Evolutionary conservation across 306 rosid species (phyloP).

Genomic region (Sechiopsis laciniata): DNA sequence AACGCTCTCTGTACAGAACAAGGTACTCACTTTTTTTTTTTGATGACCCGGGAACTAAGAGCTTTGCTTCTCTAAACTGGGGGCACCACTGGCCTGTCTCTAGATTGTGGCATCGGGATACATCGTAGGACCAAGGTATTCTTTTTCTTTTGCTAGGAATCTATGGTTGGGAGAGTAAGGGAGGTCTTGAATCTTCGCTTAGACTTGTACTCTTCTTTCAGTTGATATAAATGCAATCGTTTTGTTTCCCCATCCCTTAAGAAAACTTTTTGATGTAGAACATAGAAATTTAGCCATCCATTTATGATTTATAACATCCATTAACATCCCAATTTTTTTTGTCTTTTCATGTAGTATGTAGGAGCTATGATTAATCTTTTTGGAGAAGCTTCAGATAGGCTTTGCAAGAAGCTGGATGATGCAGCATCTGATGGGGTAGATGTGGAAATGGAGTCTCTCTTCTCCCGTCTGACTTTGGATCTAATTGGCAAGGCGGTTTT

Average conservation of each 20-base stretch:
- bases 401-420: slow-evolving; percentile 77
- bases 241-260: neutral
- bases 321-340: slow-evolving; percentile 13
- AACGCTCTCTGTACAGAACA: neutral
- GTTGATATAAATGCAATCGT: neutral
- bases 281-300: neutral
- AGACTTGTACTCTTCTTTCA: neutral
- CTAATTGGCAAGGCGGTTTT: slow-evolving; percentile 93
- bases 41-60: neutral
- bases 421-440: slow-evolving; percentile 86
- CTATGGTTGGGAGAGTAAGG: neutral
- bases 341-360: slow-evolving; percentile 55
- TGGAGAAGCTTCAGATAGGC: slow-evolving; percentile 93
- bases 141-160: neutral
- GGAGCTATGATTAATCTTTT: slow-evolving; percentile 84
- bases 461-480: slow-evolving; percentile 89
- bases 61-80: too few species aligned
- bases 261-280: neutral
- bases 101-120: too few species aligned
- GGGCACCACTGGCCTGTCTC: too few species aligned
- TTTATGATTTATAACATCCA: slow-evolving; percentile 14
- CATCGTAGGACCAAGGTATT: neutral
- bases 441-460: slow-evolving; percentile 95
- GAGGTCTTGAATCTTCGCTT: neutral
- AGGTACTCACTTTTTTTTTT: neutral